Evolutionary conservation across 2,329 filamentous ascomycete species (phyloP).

Genomic region (Fusarium scirpi): DNA sequence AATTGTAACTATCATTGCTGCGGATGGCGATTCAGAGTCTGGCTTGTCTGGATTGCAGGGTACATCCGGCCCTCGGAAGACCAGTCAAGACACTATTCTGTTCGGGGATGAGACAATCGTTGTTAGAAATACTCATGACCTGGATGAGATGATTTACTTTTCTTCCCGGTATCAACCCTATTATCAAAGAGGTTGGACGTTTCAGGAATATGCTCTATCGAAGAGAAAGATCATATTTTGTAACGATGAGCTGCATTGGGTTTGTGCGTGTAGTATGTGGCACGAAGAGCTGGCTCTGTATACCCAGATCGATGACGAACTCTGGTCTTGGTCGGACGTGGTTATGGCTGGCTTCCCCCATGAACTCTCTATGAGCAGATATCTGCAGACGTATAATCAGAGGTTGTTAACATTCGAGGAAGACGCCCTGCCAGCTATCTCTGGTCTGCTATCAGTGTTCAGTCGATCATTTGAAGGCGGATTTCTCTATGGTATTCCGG

Average conservation of each 20-base stretch:
- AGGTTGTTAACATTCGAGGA: not conserved
- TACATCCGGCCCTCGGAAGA: not conserved
- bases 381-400: not conserved
- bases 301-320: not conserved
- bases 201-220: not conserved
- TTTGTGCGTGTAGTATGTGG: not conserved
- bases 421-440: not conserved
- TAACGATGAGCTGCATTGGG: not conserved
- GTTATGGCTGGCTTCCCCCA: not conserved
- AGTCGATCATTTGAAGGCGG: not conserved
- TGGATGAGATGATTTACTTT: not conserved
- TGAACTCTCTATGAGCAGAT: accelerated
- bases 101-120: not conserved
- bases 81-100: not conserved
- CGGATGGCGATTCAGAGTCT: not conserved
- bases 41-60: not conserved
- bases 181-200: not conserved
- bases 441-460: not conserved
- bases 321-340: no score
- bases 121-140: not conserved
- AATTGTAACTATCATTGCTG: not conserved
- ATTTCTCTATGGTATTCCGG: not conserved
- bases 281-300: not conserved
- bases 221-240: not conserved
- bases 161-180: no score